A percentile compares a stretch with the other conserved stretches of the same genome.
These are phyloP conservation scores for Strobilomyces echinocephalus DNA, from an alignment of 768 basidiomycete species.

Conservation along the genomic window DNA sequence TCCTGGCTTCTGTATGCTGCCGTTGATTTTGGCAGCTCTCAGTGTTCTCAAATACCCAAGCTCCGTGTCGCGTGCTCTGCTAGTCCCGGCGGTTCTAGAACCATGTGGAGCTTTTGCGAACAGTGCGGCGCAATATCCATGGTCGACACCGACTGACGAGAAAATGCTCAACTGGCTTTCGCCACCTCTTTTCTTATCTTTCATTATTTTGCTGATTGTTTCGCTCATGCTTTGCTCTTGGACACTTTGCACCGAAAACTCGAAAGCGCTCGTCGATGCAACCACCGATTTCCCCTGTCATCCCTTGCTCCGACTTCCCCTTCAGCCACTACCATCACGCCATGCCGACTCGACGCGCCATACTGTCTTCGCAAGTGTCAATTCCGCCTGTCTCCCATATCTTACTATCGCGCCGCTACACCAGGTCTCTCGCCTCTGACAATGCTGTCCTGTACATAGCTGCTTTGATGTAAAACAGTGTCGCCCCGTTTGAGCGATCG, in stretches of 20 bases:
- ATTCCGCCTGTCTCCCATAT: constrained; percentile 17
- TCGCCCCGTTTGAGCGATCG: constrained; percentile 6
- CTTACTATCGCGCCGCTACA: constrained; percentile 19
- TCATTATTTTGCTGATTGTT: constrained; percentile 31
- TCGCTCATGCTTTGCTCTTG: constrained; percentile 24
- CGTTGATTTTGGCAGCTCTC: constrained; percentile 38
- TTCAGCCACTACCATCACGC: constrained; percentile 12
- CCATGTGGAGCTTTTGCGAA: constrained; percentile 88
- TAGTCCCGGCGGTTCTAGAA: constrained; percentile 58
- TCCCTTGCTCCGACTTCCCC: constrained; percentile 8
- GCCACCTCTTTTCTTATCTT: constrained; percentile 22
- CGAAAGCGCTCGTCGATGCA: constrained; percentile 22
- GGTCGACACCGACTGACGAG: constrained; percentile 59
- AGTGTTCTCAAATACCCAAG: constrained; percentile 78
- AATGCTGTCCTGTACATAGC: constrained; percentile 29
- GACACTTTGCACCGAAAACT: constrained; percentile 23
- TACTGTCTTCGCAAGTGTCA: constrained; percentile 17
- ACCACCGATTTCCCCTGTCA: constrained; percentile 13
- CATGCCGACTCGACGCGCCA: constrained; percentile 22
- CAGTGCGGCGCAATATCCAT: constrained; percentile 86
- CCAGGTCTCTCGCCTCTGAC: constrained; percentile 16
- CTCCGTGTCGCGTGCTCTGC: constrained; percentile 74
- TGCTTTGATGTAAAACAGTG: constrained; percentile 25
- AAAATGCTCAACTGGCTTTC: constrained; percentile 4
- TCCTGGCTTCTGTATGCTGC: constrained; percentile 8